phyloP scores from a whole-genome alignment of 1,139 yeast genomes.

The Hanseniaspora gamundiae region DNA sequence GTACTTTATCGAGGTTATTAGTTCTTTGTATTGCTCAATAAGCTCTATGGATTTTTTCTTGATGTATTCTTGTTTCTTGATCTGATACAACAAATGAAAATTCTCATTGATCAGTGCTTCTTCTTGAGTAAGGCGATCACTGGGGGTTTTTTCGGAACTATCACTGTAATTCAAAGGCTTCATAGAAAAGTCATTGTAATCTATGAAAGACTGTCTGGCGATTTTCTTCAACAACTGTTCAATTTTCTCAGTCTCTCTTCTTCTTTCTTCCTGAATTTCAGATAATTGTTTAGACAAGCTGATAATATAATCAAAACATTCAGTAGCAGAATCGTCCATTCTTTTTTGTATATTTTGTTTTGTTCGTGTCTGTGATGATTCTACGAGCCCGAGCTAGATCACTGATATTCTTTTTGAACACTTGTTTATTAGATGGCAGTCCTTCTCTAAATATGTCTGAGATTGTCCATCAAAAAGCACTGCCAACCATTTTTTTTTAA shows the following conservation, averaged over 20 bases:
- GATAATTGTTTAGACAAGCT: constrained; percentile 9
- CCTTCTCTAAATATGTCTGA: too few relatives aligned
- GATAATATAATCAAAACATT: constrained; percentile 14
- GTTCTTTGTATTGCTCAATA: constrained; percentile 31
- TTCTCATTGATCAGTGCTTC: constrained; percentile 19
- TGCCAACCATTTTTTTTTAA: too few relatives aligned
- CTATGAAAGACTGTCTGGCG: constrained; percentile 8
- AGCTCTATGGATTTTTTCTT: constrained; percentile 28
- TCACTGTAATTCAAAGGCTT: not conserved
- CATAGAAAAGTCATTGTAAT: constrained; percentile 3
- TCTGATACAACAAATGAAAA: constrained; percentile 29
- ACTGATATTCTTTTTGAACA: too few relatives aligned
- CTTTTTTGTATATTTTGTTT: not conserved
- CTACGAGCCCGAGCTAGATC: not conserved
- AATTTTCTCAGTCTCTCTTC: constrained; percentile 10
- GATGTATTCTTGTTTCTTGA: constrained; percentile 34
- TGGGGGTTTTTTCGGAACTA: not conserved
- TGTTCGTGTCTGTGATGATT: not conserved
- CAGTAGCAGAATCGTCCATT: constrained; percentile 6
- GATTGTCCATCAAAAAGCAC: too few relatives aligned
- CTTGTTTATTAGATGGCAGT: too few relatives aligned
- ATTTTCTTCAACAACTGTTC: constrained; percentile 12
- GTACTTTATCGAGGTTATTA: constrained; percentile 31
- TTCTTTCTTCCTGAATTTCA: constrained; percentile 10
- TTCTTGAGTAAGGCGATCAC: not conserved